These are phyloP conservation scores for Kodamaea suecica DNA, from an alignment of 1,139 yeast genomes.

Conservation along the genomic window DNA sequence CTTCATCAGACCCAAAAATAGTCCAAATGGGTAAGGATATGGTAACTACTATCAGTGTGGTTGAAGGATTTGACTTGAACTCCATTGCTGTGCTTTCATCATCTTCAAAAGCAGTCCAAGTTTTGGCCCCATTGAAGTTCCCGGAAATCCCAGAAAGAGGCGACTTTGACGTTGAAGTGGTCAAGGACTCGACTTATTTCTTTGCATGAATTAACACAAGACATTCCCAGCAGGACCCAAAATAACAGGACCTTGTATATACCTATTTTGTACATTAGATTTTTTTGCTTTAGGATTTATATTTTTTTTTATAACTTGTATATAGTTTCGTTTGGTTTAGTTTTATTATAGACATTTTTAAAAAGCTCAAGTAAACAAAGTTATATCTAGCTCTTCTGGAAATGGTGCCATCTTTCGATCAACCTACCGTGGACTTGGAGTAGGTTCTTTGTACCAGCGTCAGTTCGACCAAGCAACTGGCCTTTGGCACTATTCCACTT, in stretches of 20 bases:
- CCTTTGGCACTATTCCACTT: constrained; percentile 20
- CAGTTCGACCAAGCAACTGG: constrained; percentile 15
- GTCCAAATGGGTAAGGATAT: constrained; percentile 52
- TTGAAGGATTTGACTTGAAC: constrained; percentile 40
- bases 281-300: not conserved
- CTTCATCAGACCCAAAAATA: constrained; percentile 50
- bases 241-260: constrained; percentile 3
- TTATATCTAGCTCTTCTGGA: not conserved
- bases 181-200: constrained; percentile 76
- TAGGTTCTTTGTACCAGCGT: constrained; percentile 17
- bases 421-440: constrained; percentile 19
- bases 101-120: constrained; percentile 28
- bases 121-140: constrained; percentile 61
- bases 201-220: constrained; percentile 40
- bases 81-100: constrained; percentile 23
- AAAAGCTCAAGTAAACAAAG: not conserved
- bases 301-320: constrained; percentile 8
- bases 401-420: constrained; percentile 20
- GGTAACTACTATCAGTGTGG: constrained; percentile 73
- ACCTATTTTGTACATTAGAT: constrained; percentile 3
- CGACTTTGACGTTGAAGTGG: constrained; percentile 72
- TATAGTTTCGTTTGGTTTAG: constrained; percentile 5
- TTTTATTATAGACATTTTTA: constrained; percentile 7
- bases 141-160: constrained; percentile 83
- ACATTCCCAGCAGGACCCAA: not conserved